Percentiles rank a stretch among this genome's conserved stretches.
Evolutionary conservation across 2,329 filamentous ascomycete genomes (phyloP).

Genomic region (Trichoderma lentiforme): DNA sequence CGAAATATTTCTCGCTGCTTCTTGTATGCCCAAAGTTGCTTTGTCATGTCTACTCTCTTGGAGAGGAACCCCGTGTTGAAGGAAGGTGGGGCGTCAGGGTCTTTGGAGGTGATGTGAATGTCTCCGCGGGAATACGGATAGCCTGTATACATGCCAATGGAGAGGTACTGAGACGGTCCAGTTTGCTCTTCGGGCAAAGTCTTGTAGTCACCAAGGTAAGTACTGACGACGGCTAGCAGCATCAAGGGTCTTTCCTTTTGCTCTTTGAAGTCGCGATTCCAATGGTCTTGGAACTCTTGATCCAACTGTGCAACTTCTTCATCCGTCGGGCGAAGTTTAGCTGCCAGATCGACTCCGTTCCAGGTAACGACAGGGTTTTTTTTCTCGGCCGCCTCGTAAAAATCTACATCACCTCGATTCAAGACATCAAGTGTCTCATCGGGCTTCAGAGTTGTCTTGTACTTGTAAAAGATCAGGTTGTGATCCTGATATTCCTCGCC

Average conservation of each 20-base stretch:
- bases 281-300: slow-evolving; percentile 49
- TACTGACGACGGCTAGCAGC: slow-evolving; percentile 37
- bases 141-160: slow-evolving; percentile 49
- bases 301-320: slow-evolving; percentile 51
- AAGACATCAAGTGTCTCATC: slow-evolving; percentile 48
- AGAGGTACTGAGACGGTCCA: slow-evolving; percentile 45
- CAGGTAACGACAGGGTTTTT: slow-evolving; percentile 53
- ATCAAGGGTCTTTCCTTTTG: slow-evolving; percentile 45
- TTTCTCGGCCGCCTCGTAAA: slow-evolving; percentile 40
- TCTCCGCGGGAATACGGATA: slow-evolving; percentile 61
- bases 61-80: slow-evolving; percentile 53
- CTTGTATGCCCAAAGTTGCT: slow-evolving; percentile 62
- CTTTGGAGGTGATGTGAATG: slow-evolving; percentile 53
- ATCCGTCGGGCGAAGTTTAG: slow-evolving; percentile 54
- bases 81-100: slow-evolving; percentile 43
- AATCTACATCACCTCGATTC: slow-evolving; percentile 40
- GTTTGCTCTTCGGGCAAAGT: background rate
- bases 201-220: slow-evolving; percentile 24
- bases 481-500: slow-evolving; percentile 56
- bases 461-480: slow-evolving; percentile 51
- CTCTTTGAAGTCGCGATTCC: slow-evolving; percentile 52
- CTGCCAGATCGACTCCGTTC: slow-evolving; percentile 54
- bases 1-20: slow-evolving; percentile 58
- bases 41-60: slow-evolving; percentile 52
- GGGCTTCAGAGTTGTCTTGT: slow-evolving; percentile 34